Conservation (phyloP, 225 moss, liverwort and hornwort species). For the Physcomitrellopsis africana region DNA sequence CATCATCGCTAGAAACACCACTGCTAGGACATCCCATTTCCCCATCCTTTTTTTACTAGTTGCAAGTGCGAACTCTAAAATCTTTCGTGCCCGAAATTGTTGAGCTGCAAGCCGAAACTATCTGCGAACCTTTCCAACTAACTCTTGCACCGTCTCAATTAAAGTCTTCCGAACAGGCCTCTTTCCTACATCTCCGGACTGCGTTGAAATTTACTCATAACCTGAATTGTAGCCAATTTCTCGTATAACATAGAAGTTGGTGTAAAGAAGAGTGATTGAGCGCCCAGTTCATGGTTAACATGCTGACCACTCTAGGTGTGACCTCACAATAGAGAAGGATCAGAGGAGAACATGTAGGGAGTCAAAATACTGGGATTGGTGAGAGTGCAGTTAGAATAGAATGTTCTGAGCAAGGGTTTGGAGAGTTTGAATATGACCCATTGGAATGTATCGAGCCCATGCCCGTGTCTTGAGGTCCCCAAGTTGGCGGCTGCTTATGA, state of each 20-base stretch:
- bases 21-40: conserved; percentile 20
- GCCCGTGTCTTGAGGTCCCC: conserved; percentile 21
- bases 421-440: conserved; percentile 14
- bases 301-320: too few relatives aligned
- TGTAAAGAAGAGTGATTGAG: too few relatives aligned
- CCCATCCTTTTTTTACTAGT: conserved; percentile 6
- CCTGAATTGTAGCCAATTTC: too few relatives aligned
- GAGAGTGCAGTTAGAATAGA: conserved; percentile 19
- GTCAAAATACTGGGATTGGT: conserved; percentile 11
- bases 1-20: background rate
- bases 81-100: conserved; percentile 3
- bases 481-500: conserved; percentile 30
- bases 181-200: background rate
- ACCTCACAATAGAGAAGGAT: too few relatives aligned
- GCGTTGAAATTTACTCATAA: background rate
- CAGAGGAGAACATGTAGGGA: conserved; percentile 27
- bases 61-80: conserved; percentile 10
- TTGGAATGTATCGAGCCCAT: conserved; percentile 21
- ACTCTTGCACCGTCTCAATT: background rate
- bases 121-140: conserved; percentile 5
- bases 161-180: background rate
- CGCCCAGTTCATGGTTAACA: too few relatives aligned
- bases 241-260: too few relatives aligned
- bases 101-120: background rate
- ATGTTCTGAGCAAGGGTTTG: background rate